Evolutionary conservation across 805 yeast genomes (phyloP).

Genomic region (Metschnikowia shivogae): DNA sequence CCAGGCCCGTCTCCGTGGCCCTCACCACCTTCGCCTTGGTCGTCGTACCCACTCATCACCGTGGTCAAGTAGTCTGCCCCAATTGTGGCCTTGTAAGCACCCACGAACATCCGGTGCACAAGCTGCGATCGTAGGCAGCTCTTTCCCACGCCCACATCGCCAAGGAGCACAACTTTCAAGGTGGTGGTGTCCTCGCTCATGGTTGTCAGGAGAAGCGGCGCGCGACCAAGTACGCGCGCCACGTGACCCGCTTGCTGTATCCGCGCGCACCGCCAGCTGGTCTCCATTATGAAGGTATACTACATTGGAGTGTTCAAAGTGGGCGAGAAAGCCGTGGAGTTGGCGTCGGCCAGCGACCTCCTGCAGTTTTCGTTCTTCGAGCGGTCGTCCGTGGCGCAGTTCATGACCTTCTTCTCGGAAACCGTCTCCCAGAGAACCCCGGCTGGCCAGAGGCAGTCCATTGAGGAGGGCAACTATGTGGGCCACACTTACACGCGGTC

Average conservation of each 20-base stretch:
- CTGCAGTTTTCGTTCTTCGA: constrained; percentile 88
- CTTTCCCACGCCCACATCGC: constrained; percentile 59
- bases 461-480: constrained; percentile 85
- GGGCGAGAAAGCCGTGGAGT: constrained; percentile 64
- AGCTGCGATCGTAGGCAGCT: constrained; percentile 54
- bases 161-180: constrained; percentile 50
- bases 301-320: constrained; percentile 84
- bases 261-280: neutral
- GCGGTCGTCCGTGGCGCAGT: constrained; percentile 75
- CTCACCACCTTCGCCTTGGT: too few relatives aligned
- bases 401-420: constrained; percentile 89
- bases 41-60: constrained; percentile 17
- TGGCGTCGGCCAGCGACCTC: constrained; percentile 76
- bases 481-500: constrained; percentile 89
- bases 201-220: neutral
- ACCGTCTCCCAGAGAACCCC: constrained; percentile 87
- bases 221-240: neutral
- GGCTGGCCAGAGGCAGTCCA: constrained; percentile 88
- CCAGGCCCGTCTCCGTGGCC: too few relatives aligned
- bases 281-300: constrained; percentile 69
- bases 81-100: constrained; percentile 54
- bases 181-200: neutral
- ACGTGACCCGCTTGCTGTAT: neutral
- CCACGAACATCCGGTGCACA: constrained; percentile 51
- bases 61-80: constrained; percentile 57